phyloP scores from a whole-genome alignment of 2,329 filamentous ascomycete genomes.

The Aspergillus sp. region DNA sequence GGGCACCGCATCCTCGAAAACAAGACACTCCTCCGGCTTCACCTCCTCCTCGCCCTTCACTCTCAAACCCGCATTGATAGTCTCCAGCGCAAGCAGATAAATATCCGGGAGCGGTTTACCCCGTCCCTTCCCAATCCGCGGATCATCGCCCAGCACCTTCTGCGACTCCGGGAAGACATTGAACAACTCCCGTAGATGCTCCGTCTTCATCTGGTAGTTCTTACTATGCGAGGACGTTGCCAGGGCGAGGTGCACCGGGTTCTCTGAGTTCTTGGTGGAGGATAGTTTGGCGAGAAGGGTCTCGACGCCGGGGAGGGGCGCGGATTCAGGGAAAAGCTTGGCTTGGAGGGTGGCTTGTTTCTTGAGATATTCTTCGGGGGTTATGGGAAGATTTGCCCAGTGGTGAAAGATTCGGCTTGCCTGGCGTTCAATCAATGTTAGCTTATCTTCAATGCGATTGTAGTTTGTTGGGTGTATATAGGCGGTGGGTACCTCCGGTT shows the following conservation, averaged over 20 bases:
- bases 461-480: background rate
- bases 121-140: slow-evolving; percentile 66
- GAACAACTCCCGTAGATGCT: slow-evolving; percentile 48
- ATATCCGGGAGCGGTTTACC: slow-evolving; percentile 96
- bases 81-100: slow-evolving; percentile 76
- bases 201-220: slow-evolving; percentile 74
- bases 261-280: slow-evolving; percentile 28
- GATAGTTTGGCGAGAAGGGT: slow-evolving; percentile 51
- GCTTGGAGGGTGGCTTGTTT: slow-evolving; percentile 59
- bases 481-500: slow-evolving; percentile 40
- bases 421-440: slow-evolving; percentile 22
- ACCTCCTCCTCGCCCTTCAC: slow-evolving; percentile 55
- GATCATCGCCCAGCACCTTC: slow-evolving; percentile 78
- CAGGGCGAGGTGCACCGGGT: slow-evolving; percentile 68
- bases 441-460: background rate
- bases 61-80: slow-evolving; percentile 68
- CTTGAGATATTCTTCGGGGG: slow-evolving; percentile 57
- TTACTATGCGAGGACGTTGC: slow-evolving; percentile 68
- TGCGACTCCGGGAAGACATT: slow-evolving; percentile 58
- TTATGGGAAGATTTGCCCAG: slow-evolving; percentile 81
- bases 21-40: slow-evolving; percentile 77
- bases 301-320: slow-evolving; percentile 71
- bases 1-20: slow-evolving; percentile 92
- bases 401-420: slow-evolving; percentile 60
- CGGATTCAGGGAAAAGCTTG: slow-evolving; percentile 64